Base-by-base conservation (phyloP, 202 grass and related monocot species). In the Setaria viridis region DNA sequence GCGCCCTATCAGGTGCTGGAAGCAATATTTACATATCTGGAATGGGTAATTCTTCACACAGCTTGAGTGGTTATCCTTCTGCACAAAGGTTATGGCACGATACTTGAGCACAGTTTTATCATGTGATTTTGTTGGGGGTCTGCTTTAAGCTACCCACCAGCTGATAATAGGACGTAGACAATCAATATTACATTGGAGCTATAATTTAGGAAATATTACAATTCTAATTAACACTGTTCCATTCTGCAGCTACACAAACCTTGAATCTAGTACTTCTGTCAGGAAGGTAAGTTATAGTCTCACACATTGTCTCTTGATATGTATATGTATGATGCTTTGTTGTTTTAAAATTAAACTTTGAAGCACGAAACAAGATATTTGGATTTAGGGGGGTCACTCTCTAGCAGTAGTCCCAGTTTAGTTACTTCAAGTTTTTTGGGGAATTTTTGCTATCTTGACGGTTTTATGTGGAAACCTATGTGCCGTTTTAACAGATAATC, bases 61-160 rank as follows among this genome's bases (percentile, higher is more conserved):
- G 90, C 91, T 68, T 95, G 90, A 88, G 73, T 96, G 93, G 85
- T 90, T 99, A 93, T 94, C 83, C 93, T 85, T 95, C 95, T 90
- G 87, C 97, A 99, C 97, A 92, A 94, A 99, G 94, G 97, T 99
- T 96, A 94, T 84, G 77, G 92, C 90, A 92, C 93, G 85, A 85
- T 89, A 94, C 90, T 99, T 79, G 84, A 91, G 92, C 90, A 94
- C 87, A 77, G 33, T 83, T 90, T 89, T 77, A 57, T 90, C 89
- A 80, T 80, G 56, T 85, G 77, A 39, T 82, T 85, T 77, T 79
- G 67, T 78, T 88, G 67, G 88, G 3, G 35, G 39, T 78, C 58
- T 41, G 58, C 72, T 77, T 81, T 84, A 67, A 56, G 63, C 46
- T 85, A 34, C 66, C 43, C 32, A n/a, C 17, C 45, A 30, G 13